Evolutionary conservation across 106 monocot genomes (phyloP).

Genomic region (Gastrodia elata): DNA sequence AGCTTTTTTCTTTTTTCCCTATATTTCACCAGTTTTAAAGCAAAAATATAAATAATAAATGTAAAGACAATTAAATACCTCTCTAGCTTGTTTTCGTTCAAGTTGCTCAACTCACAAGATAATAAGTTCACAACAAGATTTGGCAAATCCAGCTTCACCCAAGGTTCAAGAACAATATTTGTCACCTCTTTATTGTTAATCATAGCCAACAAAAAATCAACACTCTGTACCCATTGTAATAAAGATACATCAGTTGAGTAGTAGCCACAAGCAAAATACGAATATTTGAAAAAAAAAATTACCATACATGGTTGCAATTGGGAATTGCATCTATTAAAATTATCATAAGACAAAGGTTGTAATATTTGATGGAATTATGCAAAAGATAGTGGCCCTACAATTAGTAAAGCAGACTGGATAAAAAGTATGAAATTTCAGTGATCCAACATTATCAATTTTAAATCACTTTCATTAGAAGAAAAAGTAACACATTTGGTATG

Average conservation of each 20-base stretch:
- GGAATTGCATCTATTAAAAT: background rate
- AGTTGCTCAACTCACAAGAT: constrained; percentile 37
- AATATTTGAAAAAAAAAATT: background rate
- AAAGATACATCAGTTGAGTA: background rate
- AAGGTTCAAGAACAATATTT: constrained; percentile 43
- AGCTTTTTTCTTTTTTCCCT: no score
- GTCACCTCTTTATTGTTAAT: constrained; percentile 39
- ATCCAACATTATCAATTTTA: background rate
- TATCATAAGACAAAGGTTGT: background rate
- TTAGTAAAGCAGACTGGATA: background rate
- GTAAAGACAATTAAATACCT: constrained; percentile 26
- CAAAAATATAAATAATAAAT: no score
- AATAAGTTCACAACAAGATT: constrained; percentile 35
- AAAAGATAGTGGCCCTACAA: background rate
- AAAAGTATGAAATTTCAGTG: background rate
- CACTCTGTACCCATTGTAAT: constrained; percentile 22
- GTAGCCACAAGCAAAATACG: background rate
- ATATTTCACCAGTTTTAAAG: no score
- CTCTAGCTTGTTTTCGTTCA: constrained; percentile 29
- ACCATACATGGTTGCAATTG: background rate
- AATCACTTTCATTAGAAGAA: background rate
- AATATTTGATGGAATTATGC: background rate
- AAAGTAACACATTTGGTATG: background rate
- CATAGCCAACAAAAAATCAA: constrained; percentile 49
- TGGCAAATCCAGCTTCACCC: constrained; percentile 41